These are phyloP conservation scores for Millerozyma acaciae DNA, from an alignment of 805 yeast species.

Conservation along the genomic window DNA sequence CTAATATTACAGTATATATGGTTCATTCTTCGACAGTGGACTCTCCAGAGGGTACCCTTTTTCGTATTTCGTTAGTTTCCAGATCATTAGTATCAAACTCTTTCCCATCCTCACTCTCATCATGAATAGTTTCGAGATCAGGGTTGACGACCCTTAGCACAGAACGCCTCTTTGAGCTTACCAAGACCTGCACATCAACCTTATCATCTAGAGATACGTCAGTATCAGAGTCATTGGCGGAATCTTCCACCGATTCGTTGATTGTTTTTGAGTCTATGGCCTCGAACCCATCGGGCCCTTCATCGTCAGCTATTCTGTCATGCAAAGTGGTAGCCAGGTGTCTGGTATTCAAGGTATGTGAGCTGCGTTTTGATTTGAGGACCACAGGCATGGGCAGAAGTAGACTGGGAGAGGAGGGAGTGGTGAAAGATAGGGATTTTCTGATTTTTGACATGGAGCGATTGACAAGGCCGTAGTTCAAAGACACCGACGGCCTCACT, in stretches of 20 bases:
- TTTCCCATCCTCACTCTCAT: slow-evolving; percentile 5
- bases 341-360: background rate
- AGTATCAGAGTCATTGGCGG: slow-evolving; percentile 13
- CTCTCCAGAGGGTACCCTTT: slow-evolving; percentile 16
- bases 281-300: slow-evolving; percentile 1
- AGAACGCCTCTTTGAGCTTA: slow-evolving; percentile 60
- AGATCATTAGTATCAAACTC: slow-evolving; percentile 1
- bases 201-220: slow-evolving; percentile 43
- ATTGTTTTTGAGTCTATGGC: background rate
- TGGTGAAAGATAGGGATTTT: slow-evolving; percentile 20
- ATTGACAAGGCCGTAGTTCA: slow-evolving; percentile 4
- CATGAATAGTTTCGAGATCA: slow-evolving; percentile 12
- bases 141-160: slow-evolving; percentile 63
- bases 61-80: slow-evolving; percentile 9
- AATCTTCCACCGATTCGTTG: background rate
- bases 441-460: slow-evolving; percentile 17
- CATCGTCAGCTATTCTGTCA: background rate
- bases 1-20: background rate
- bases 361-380: no score
- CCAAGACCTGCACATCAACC: slow-evolving; percentile 69
- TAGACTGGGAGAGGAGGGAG: no score
- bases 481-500: slow-evolving; percentile 1
- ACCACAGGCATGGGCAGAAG: no score
- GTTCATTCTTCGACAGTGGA: background rate
- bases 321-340: slow-evolving; percentile 1